These are phyloP conservation scores for Aspergillus steynii DNA, from an alignment of 495 filamentous ascomycete genomes.

Conservation along the genomic window DNA sequence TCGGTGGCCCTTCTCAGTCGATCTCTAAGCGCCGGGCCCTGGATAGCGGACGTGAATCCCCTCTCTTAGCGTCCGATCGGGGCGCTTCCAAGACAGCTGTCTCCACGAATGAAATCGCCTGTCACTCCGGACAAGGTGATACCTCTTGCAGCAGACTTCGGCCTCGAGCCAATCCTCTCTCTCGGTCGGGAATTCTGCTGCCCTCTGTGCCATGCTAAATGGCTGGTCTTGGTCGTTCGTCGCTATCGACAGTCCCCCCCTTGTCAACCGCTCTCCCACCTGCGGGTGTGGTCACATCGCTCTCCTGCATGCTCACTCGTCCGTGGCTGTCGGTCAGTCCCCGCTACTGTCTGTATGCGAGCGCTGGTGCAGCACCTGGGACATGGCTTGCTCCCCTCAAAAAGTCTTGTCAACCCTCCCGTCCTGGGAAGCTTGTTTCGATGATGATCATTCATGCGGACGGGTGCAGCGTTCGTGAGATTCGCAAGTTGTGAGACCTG, in stretches of 20 bases:
- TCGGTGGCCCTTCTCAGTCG: slow-evolving; percentile 3
- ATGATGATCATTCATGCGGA: slow-evolving; percentile 22
- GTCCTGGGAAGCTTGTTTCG: slow-evolving; percentile 32
- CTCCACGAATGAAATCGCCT: slow-evolving; percentile 17
- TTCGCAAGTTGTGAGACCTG: slow-evolving; percentile 4
- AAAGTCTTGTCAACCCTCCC: slow-evolving; percentile 36
- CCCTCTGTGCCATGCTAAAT: slow-evolving; percentile 5
- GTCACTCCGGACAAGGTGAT: slow-evolving; percentile 18
- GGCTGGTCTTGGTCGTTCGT: slow-evolving; percentile 1
- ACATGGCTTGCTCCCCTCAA: slow-evolving; percentile 34
- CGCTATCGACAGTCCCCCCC: slow-evolving; percentile 9
- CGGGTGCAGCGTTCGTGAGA: not conserved
- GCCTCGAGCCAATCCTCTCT: slow-evolving; percentile 3
- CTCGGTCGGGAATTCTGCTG: slow-evolving; percentile 8
- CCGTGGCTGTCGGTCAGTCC: slow-evolving; percentile 16
- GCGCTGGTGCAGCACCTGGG: slow-evolving; percentile 15
- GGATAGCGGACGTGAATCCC: slow-evolving; percentile 2
- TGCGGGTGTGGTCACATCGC: slow-evolving; percentile 42
- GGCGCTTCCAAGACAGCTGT: slow-evolving; percentile 17
- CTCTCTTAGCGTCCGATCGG: slow-evolving; percentile 19
- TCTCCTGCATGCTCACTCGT: slow-evolving; percentile 37
- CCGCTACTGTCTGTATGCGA: slow-evolving; percentile 15
- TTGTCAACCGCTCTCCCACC: slow-evolving; percentile 19
- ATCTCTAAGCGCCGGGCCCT: slow-evolving; percentile 13
- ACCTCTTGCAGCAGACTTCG: slow-evolving; percentile 19